Evolutionary conservation across 2,329 filamentous ascomycete species (phyloP).

Genomic region (Penicillium sp.): DNA sequence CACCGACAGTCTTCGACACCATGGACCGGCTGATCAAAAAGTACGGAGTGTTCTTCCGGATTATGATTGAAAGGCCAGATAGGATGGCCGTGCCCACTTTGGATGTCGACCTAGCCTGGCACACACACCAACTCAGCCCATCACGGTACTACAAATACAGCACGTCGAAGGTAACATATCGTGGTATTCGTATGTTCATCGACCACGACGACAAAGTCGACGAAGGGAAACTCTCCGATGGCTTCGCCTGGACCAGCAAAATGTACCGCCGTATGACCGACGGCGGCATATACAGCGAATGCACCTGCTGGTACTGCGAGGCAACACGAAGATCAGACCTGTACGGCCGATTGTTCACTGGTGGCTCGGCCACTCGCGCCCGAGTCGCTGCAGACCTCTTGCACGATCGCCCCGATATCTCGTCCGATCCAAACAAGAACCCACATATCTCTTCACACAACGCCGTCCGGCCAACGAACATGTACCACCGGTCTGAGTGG

Average conservation of each 20-base stretch:
- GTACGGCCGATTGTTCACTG: conserved; percentile 42
- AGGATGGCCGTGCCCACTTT: conserved; percentile 34
- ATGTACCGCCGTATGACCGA: conserved; percentile 63
- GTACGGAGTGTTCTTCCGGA: conserved; percentile 47
- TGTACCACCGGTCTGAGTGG: conserved; percentile 15
- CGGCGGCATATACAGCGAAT: conserved; percentile 56
- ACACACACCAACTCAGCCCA: conserved; percentile 33
- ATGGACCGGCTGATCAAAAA: conserved; percentile 59
- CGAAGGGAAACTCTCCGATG: conserved; percentile 60
- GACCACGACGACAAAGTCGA: conserved; percentile 84
- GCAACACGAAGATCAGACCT: conserved; percentile 60
- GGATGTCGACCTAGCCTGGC: conserved; percentile 38
- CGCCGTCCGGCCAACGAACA: conserved; percentile 49
- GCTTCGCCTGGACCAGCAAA: conserved; percentile 72
- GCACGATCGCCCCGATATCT: conserved; percentile 42
- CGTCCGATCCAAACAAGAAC: conserved; percentile 53
- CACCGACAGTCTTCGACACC: conserved; percentile 61
- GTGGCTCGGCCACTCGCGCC: conserved; percentile 50
- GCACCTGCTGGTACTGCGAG: conserved; percentile 62
- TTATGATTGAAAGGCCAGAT: conserved; percentile 37
- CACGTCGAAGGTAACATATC: conserved; percentile 34
- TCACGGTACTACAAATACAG: conserved; percentile 47
- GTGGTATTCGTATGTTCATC: conserved; percentile 54
- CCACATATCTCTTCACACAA: conserved; percentile 74
- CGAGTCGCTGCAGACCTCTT: conserved; percentile 50